Conservation (phyloP, 371 early-diverging fungal species). For the Mucor saturninus region DNA sequence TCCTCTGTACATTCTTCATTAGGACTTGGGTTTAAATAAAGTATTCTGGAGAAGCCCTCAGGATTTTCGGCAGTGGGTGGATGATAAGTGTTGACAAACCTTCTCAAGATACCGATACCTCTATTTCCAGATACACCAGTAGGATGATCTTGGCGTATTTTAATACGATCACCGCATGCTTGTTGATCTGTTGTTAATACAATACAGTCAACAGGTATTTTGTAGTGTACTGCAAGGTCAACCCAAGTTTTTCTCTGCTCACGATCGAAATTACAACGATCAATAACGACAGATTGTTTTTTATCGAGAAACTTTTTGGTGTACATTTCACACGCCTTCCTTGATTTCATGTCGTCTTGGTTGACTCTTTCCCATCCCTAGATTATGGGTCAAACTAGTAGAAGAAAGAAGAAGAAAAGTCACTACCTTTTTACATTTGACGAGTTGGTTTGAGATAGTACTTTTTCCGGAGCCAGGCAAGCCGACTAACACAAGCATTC, state of each 20-base stretch:
- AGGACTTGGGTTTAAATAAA: conserved; percentile 57
- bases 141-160: conserved; percentile 67
- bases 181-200: conserved; percentile 67
- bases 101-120: conserved; percentile 63
- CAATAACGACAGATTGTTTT: conserved; percentile 69
- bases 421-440: conserved; percentile 20
- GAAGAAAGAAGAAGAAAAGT: neutral
- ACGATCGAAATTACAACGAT: conserved; percentile 80
- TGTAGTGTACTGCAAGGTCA: conserved; percentile 60
- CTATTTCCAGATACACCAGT: conserved; percentile 72
- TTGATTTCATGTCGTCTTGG: conserved; percentile 69
- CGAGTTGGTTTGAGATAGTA: conserved; percentile 61
- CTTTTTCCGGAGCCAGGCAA: conserved; percentile 75
- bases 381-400: neutral
- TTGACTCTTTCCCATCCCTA: conserved; percentile 30
- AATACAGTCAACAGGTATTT: conserved; percentile 70
- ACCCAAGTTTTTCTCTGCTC: conserved; percentile 76
- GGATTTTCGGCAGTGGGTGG: conserved; percentile 48
- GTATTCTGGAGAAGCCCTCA: conserved; percentile 68
- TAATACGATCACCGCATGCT: conserved; percentile 66
- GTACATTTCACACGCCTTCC: conserved; percentile 65
- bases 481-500: conserved; percentile 60
- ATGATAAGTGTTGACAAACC: conserved; percentile 64
- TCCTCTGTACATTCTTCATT: conserved; percentile 49
- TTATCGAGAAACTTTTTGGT: conserved; percentile 42